Conservation (phyloP, 257 asterid species). For the Solanum boliviense region DNA sequence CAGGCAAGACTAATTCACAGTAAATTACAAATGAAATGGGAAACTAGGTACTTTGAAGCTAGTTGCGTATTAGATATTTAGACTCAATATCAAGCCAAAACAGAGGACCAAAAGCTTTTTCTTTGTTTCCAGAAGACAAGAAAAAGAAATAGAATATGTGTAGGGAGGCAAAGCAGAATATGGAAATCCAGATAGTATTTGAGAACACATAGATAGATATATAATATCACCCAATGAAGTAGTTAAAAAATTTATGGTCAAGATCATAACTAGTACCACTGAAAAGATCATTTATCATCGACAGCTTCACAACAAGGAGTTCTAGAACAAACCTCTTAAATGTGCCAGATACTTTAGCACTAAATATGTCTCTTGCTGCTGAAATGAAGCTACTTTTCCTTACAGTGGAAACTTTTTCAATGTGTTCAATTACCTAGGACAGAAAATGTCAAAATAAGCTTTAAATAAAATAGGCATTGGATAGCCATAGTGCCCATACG, state of each 20-base stretch:
- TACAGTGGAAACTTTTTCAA: constrained; percentile 70
- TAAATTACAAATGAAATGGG: not conserved
- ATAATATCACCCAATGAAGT: not conserved
- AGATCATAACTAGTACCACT: not conserved
- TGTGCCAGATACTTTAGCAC: constrained; percentile 88
- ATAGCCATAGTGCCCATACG: not conserved
- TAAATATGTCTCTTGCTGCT: constrained; percentile 80
- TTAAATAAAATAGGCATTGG: not conserved
- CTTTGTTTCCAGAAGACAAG: not conserved
- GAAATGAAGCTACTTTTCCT: constrained; percentile 83
- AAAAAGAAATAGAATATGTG: not conserved
- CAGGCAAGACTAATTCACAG: not conserved
- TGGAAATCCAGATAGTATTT: not conserved
- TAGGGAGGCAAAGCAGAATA: not conserved
- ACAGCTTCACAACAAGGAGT: not conserved
- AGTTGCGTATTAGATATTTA: not conserved
- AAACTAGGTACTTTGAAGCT: not conserved
- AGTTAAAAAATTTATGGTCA: not conserved
- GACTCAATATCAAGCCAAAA: not conserved
- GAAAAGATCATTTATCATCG: not conserved
- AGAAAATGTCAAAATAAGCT: constrained; percentile 13
- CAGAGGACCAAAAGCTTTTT: not conserved
- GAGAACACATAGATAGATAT: not conserved
- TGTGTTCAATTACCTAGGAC: constrained; percentile 71
- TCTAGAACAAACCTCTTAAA: constrained; percentile 56